Evolutionary conservation across 2,329 filamentous ascomycete species (phyloP), one percentile per base, ranked within the genome.

Genomic region (Juglanconis oblonga): DNA sequence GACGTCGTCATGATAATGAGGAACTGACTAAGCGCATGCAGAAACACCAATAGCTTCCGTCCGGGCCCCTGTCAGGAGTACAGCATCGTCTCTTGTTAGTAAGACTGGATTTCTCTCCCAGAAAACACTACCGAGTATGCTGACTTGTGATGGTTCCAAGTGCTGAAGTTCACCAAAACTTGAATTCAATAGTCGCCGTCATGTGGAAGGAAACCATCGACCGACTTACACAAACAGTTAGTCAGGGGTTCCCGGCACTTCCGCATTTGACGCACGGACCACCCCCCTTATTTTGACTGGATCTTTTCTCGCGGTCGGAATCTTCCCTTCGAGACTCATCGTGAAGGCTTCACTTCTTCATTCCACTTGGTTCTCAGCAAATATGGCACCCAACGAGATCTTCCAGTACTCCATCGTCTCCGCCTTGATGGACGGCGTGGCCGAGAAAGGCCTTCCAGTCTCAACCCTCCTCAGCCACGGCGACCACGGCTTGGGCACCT

Each of bases 401-500:
- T 74, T 64, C 63, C 72, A 74, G 51, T 73, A 70, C 64, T 74
- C 71, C 56, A 67, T 73, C 57, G 58, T 74, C n/a, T 70, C 70
- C 1, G 71, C 71, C 14, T 66, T 74, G 3, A 72, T 74, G 70
- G 71, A 73, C 55, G 72, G 72, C 57, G 69, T 73, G 32, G 71
- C 72, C 53, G 67, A 68, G 29, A 64, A 68, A 13, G 72, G 72
- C 60, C 65, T 68, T 9, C 69, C 71, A 8, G 62, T 73, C 47
- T 63, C 69, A 0, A 55, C 55, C 8, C 62, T 75, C 29, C 64
- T 74, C 52, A 54, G 55, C 5, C 68, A 73, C 57, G 72, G 72
- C 57, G 64, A 74, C 66, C 71, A 72, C 62, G 73, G 73, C 24
- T 66, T 75, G 0, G 72, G 72, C 49, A 74, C 72, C 2, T 74